Base-by-base conservation (phyloP, 1,139 yeast genomes). In the Suhomyces bribrorum region DNA sequence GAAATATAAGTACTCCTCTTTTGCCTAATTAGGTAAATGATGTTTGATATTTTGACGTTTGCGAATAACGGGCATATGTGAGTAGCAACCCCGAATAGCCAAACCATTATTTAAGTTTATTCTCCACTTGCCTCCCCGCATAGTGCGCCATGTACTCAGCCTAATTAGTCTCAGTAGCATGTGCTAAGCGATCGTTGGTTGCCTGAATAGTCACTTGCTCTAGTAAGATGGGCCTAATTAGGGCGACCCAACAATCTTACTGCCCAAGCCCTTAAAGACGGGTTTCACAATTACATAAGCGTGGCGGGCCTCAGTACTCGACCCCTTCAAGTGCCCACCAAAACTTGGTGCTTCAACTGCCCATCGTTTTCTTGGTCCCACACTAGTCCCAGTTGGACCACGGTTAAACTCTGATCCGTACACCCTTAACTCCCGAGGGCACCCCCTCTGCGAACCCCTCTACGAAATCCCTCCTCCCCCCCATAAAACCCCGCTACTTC, bases 11-110 rank as follows among this genome's bases (percentile, higher is more conserved):
- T 43, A 42, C 59, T 53, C 62, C 60, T 29, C 61, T 46, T 52
- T 55, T 50, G 30, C 64, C 59, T 43, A 38, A 35, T 49, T 49
- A 48, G 61, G 57, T 45, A 46, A 30, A 24, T 15, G 18, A n/a
- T 12, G 36, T 34, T 20, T 34, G 15, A 32, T 23, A 37, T 26
- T 37, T 39, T 34, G 31, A 13, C 25, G 26, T 28, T 26, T 29
- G 32, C 34, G 24, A 27, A 28, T 14, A 27, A 31, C 26, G 14
- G 26, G 18, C 32, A 17, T 12, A 20, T 12, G n/a, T n/a, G n/a
- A n/a, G 23, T 20, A 20, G 23, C 23, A 20, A 20, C 23, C 23
- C 23, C 23, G 23, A 20, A 20, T 8, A n/a, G 23, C 11, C 11
- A 20, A 20, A n/a, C 8, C 8, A 20, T 20, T 5, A 20, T 20